Evolutionary conservation across 169 alveolate species (phyloP).

Genomic region (Plasmodium inui): DNA sequence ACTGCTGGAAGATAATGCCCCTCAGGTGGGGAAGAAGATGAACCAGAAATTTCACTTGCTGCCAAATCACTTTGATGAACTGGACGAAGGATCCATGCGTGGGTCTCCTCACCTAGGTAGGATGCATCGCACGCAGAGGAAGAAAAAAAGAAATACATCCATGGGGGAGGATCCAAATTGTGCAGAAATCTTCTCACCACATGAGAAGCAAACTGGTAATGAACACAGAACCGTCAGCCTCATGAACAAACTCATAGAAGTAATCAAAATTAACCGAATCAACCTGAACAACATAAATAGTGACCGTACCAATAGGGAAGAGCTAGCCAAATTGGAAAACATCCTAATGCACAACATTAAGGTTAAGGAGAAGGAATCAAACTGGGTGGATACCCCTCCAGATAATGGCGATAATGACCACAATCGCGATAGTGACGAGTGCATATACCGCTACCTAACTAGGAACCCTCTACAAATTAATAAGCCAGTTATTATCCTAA

Average conservation of each 20-base stretch:
- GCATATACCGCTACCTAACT: slow-evolving; percentile 46
- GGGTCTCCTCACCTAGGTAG: not conserved
- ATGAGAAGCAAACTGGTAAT: not conserved
- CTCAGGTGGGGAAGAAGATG: slow-evolving; percentile 20
- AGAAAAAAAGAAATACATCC: not conserved
- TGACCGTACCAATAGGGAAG: slow-evolving; percentile 7
- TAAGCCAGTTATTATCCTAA: slow-evolving; percentile 75
- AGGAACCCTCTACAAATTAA: slow-evolving; percentile 61
- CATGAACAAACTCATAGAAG: slow-evolving; percentile 65
- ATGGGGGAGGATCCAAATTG: not conserved
- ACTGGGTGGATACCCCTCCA: not conserved
- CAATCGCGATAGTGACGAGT: slow-evolving; percentile 1
- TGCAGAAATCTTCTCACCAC: not conserved
- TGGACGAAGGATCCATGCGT: not conserved
- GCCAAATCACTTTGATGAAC: slow-evolving; percentile 18
- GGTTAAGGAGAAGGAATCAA: not conserved
- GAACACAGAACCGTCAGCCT: not conserved
- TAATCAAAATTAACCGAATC: slow-evolving; percentile 48
- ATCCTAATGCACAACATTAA: slow-evolving; percentile 3
- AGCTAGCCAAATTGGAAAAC: slow-evolving; percentile 34
- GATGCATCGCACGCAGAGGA: not conserved
- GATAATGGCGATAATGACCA: not conserved
- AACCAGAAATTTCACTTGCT: slow-evolving; percentile 29
- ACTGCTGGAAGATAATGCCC: slow-evolving; percentile 25
- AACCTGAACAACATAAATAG: slow-evolving; percentile 50